Base-by-base conservation (phyloP, 2,329 filamentous ascomycete species). In the Reticulascus tulasneorum region DNA sequence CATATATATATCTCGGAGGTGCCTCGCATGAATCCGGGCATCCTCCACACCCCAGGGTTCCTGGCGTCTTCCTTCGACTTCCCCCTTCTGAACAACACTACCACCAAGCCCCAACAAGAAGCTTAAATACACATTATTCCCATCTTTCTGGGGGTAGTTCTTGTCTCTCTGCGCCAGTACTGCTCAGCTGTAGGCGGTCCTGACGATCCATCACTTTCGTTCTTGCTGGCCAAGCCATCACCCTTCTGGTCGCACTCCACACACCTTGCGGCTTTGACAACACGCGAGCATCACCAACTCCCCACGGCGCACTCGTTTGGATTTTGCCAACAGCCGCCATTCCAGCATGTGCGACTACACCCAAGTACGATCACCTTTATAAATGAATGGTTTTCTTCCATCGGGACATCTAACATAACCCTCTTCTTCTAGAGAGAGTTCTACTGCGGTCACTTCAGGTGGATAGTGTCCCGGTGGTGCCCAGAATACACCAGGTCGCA, bases 361-460 rank as follows among this genome's bases (percentile, higher is more conserved):
- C 37, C 69, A 71, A 47, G 64, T 67, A 53, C 42, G 29, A n/a
- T n/a, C n/a, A n/a, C 16, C n/a, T 15, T 17, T 11, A 35, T 13
- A 11, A 23, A 18, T 9, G 30, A 22, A 11, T 17, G 15, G 12
- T 12, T 3, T 23, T 12, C 4, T 23, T 4, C 11, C 7, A n/a
- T 11, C 17, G 11, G 13, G 16, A 17, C 12, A 23, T n/a, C 46
- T 48, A 37, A 47, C 44, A 23, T 17, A 7, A 18, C 4, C 13
- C 7, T 27, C 17, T n/a, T 17, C 17, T 29, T 23, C 16, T 43
- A 73, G 70, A 70, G 71, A 40, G 67, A 73, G 42, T 62, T 73
- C 41, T 69, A 70, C 54, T 73, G 71, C 44, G 63, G 69, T 35
- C 68, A 73, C 52, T 71, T 69, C 57, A 71, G 73, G 45, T 52